phyloP scores from a whole-genome alignment of 192 early-diverging fungal species.

The Backusella macrospora region DNA sequence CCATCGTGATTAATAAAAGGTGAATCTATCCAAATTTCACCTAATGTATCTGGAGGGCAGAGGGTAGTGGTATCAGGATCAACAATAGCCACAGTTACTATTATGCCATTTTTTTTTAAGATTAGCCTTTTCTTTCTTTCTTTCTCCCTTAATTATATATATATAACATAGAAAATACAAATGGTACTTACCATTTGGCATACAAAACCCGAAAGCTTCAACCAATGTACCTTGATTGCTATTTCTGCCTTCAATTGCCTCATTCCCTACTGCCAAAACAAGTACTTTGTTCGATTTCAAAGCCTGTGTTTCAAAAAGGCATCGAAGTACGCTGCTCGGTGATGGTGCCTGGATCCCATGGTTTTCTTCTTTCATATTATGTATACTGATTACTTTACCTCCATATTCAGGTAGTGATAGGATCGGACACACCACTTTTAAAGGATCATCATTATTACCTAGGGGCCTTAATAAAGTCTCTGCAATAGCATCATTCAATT shows the following conservation, averaged over 20 bases:
- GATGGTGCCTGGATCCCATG: conserved; percentile 3
- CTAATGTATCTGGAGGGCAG: conserved; percentile 68
- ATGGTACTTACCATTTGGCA: conserved; percentile 50
- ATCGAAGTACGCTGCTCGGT: conserved; percentile 47
- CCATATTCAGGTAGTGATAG: conserved; percentile 74
- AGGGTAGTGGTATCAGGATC: conserved; percentile 78
- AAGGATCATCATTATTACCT: conserved; percentile 35
- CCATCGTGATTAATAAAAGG: conserved; percentile 62
- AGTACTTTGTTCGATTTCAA: conserved; percentile 61
- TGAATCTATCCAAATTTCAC: conserved; percentile 80
- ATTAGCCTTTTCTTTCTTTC: neutral
- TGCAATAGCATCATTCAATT: conserved; percentile 52
- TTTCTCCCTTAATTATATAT: neutral
- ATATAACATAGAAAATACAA: too few relatives aligned
- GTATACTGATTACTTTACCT: conserved; percentile 68
- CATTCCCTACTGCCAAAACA: conserved; percentile 50
- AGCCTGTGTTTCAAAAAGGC: conserved; percentile 65
- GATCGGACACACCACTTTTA: conserved; percentile 59
- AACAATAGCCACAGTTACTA: conserved; percentile 72
- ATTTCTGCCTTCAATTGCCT: conserved; percentile 23
- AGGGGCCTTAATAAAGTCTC: conserved; percentile 46
- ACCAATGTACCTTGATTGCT: conserved; percentile 21
- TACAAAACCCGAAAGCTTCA: conserved; percentile 53
- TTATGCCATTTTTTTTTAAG: neutral
- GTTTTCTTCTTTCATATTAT: conserved; percentile 42